A percentile compares a stretch with the other conserved stretches of the same genome.
Conservation (phyloP, 2,329 filamentous ascomycete genomes). For the Fusarium tricinctum region DNA sequence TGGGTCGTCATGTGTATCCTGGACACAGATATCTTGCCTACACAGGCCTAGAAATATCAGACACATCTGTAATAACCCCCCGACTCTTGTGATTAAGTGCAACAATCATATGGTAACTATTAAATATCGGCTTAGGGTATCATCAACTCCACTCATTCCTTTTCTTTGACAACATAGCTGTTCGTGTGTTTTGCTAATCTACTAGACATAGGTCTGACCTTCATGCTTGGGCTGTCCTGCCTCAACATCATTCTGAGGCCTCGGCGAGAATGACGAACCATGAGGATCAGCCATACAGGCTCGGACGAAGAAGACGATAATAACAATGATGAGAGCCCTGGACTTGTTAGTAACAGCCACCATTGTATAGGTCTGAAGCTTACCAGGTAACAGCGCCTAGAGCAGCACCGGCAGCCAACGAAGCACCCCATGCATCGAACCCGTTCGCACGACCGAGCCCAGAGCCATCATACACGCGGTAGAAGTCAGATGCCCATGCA, state of each 20-base stretch:
- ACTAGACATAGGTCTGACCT: not conserved
- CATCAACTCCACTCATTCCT: not conserved
- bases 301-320: slow-evolving; percentile 57
- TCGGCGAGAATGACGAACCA: slow-evolving; percentile 24
- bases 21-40: not conserved
- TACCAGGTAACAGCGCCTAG: slow-evolving; percentile 60
- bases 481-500: slow-evolving; percentile 51
- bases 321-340: slow-evolving; percentile 58
- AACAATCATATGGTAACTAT: not conserved
- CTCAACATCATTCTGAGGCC: slow-evolving; percentile 28
- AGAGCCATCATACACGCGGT: slow-evolving; percentile 45
- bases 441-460: slow-evolving; percentile 22
- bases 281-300: slow-evolving; percentile 49
- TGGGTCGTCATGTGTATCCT: slow-evolving; percentile 8
- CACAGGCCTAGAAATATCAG: slow-evolving; percentile 3
- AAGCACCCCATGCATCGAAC: slow-evolving; percentile 46
- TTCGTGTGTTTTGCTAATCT: not conserved
- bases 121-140: not conserved
- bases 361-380: slow-evolving; percentile 11
- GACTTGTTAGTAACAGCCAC: not conserved
- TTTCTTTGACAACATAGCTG: not conserved
- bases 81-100: not conserved
- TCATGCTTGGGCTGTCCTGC: slow-evolving; percentile 34
- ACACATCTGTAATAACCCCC: not conserved
- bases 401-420: slow-evolving; percentile 57